phyloP scores from a whole-genome alignment of 108 stramenopile genomes.

The Cyclotella sp. region DNA sequence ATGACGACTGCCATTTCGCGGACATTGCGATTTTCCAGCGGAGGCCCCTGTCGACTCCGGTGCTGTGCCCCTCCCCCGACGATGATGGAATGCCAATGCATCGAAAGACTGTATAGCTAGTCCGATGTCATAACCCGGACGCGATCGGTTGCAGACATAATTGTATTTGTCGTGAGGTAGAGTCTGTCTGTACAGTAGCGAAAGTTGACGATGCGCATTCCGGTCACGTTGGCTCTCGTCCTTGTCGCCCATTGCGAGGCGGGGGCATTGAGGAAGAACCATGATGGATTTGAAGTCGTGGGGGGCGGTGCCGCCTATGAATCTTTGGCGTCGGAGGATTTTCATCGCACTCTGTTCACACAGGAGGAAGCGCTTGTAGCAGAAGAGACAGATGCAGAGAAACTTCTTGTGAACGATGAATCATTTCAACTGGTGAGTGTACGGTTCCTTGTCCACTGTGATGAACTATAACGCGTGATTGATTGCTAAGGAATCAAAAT shows the following conservation, averaged over 20 bases:
- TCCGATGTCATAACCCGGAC: too few relatives aligned
- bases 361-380: background rate
- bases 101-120: too few relatives aligned
- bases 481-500: background rate
- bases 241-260: slow-evolving; percentile 13
- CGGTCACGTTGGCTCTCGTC: slow-evolving; percentile 6
- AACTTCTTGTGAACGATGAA: slow-evolving; percentile 12
- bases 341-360: background rate
- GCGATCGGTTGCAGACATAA: too few relatives aligned
- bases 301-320: background rate
- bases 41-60: too few relatives aligned
- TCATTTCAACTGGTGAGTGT: slow-evolving; percentile 14
- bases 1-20: too few relatives aligned
- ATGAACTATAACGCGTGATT: background rate
- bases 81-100: too few relatives aligned
- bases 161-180: background rate
- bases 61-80: too few relatives aligned
- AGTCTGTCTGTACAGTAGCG: background rate
- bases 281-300: slow-evolving; percentile 16
- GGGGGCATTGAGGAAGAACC: background rate
- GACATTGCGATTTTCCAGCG: too few relatives aligned
- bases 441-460: background rate
- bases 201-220: background rate
- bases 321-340: background rate
- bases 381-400: background rate